A percentile compares a stretch with the other conserved stretches of the same genome.
phyloP scores from a whole-genome alignment of 2,329 filamentous ascomycete genomes.

The Phaeosphaeriaceae sp. region DNA sequence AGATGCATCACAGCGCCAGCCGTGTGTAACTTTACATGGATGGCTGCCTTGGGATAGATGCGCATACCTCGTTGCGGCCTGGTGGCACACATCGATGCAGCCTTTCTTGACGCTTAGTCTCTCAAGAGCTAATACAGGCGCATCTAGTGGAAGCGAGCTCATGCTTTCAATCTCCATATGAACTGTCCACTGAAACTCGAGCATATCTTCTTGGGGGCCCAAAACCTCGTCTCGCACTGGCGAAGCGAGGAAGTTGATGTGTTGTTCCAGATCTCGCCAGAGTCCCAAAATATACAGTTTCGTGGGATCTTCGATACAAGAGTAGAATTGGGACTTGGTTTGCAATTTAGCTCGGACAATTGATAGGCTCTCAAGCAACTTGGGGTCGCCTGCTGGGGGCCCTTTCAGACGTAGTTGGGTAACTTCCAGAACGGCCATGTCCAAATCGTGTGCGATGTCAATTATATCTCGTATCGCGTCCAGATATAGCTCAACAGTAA shows the following conservation, averaged over 20 bases:
- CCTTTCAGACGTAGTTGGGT: constrained; percentile 36
- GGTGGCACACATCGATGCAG: constrained; percentile 18
- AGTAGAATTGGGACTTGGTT: constrained; percentile 38
- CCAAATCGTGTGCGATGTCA: constrained; percentile 14
- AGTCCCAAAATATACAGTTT: constrained; percentile 41
- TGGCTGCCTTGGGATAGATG: constrained; percentile 21
- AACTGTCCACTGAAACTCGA: constrained; percentile 38
- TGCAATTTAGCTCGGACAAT: constrained; percentile 31
- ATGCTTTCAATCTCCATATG: constrained; percentile 32
- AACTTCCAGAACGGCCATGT: constrained; percentile 39
- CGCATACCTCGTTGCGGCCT: constrained; percentile 16
- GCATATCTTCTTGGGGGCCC: constrained; percentile 35
- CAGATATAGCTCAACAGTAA: constrained; percentile 32
- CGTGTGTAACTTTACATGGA: constrained; percentile 23
- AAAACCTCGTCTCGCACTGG: constrained; percentile 33
- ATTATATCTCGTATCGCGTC: constrained; percentile 27
- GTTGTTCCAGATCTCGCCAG: constrained; percentile 37
- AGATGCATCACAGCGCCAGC: constrained; percentile 33
- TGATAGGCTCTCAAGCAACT: constrained; percentile 38
- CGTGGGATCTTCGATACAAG: constrained; percentile 34
- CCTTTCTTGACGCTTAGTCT: constrained; percentile 20
- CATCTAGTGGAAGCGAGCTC: constrained; percentile 28
- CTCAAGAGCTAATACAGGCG: constrained; percentile 34
- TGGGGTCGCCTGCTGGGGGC: constrained; percentile 21
- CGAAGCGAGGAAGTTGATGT: constrained; percentile 36